A percentile compares a stretch with the other conserved stretches of the same genome.
phyloP scores from a whole-genome alignment of 192 early-diverging fungal genomes.

The Coemansia sp. region DNA sequence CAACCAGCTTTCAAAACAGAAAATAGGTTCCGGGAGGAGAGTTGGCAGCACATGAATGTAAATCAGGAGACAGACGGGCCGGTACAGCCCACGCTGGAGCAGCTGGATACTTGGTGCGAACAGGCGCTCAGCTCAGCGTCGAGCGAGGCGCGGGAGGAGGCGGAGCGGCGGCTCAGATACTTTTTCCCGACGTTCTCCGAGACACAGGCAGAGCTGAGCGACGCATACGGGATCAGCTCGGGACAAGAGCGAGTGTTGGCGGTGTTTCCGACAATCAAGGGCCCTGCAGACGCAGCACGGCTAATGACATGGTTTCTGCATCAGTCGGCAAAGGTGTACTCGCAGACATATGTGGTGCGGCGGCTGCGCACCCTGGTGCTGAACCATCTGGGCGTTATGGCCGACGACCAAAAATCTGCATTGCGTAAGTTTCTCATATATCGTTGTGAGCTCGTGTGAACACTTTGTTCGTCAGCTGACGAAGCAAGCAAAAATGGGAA shows the following conservation, averaged over 20 bases:
- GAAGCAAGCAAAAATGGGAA: neutral
- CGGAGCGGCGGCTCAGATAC: conserved; percentile 69
- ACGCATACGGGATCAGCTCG: conserved; percentile 32
- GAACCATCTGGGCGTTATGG: conserved; percentile 48
- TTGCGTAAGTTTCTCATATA: conserved; percentile 44
- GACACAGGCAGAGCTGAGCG: conserved; percentile 36
- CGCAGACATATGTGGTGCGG: conserved; percentile 43
- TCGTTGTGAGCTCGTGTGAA: neutral
- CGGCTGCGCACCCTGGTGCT: conserved; percentile 45
- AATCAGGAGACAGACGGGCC: neutral
- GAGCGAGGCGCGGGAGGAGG: conserved; percentile 59
- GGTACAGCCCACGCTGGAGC: conserved; percentile 47
- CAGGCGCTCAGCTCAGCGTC: conserved; percentile 63
- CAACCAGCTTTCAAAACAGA: neutral
- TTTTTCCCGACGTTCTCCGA: conserved; percentile 84
- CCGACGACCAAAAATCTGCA: conserved; percentile 31
- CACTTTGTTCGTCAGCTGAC: neutral
- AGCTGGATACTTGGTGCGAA: conserved; percentile 57
- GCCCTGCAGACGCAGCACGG: conserved; percentile 42
- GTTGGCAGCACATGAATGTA: conserved; percentile 2
- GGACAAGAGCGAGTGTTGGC: conserved; percentile 44
- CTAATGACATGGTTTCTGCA: conserved; percentile 52
- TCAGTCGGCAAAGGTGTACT: conserved; percentile 43
- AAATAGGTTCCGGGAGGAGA: neutral
- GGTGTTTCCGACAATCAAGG: conserved; percentile 52